Evolutionary conservation across 495 filamentous ascomycete species (phyloP).

Genomic region (Cairneyella variabilis): DNA sequence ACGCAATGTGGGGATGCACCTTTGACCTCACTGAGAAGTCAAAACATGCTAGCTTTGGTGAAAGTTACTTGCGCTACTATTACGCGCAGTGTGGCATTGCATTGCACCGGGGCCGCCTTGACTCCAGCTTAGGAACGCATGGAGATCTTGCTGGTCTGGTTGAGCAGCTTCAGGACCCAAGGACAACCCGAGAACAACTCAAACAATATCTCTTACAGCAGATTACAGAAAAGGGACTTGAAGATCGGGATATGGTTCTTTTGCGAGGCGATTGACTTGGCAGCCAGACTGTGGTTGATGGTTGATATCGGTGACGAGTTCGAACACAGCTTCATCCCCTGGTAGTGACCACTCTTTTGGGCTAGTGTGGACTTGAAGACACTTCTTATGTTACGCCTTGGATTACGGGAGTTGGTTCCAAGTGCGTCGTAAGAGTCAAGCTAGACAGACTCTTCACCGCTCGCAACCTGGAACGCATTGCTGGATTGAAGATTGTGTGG

Average conservation of each 20-base stretch:
- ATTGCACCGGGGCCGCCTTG: neutral
- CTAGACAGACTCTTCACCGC: conserved; percentile 29
- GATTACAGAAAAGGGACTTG: too few species aligned
- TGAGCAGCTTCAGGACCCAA: neutral
- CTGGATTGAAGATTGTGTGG: conserved; percentile 35
- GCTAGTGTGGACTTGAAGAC: conserved; percentile 5
- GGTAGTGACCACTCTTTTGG: conserved; percentile 9
- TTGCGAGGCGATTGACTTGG: neutral
- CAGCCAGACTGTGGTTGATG: neutral
- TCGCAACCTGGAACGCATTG: conserved; percentile 29
- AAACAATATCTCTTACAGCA: too few species aligned
- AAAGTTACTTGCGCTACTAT: neutral
- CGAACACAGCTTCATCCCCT: neutral
- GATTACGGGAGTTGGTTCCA: neutral
- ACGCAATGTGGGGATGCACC: neutral
- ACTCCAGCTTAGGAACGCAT: neutral
- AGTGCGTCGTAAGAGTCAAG: conserved; percentile 7
- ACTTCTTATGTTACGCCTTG: conserved; percentile 9
- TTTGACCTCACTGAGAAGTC: neutral
- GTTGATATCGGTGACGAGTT: neutral
- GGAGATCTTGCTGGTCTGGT: neutral
- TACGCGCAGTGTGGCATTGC: neutral
- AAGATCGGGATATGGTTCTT: too few species aligned
- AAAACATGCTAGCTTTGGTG: neutral
- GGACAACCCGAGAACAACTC: neutral